Percentiles rank a stretch among this genome's conserved stretches.
Evolutionary conservation across 2,329 filamentous ascomycete genomes (phyloP).

Genomic region (Paramyrothecium sp.): DNA sequence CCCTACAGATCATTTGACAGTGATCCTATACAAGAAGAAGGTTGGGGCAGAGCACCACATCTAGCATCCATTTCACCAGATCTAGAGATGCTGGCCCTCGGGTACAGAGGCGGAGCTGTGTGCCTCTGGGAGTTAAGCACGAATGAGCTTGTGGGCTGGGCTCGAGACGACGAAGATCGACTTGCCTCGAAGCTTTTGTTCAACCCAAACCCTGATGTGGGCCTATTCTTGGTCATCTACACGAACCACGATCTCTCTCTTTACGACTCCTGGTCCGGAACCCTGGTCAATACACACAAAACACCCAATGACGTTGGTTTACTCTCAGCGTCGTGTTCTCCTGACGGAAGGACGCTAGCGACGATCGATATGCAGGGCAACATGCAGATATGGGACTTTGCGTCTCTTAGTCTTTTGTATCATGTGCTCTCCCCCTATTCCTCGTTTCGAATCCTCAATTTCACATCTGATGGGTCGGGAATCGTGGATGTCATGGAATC

Average conservation of each 20-base stretch:
- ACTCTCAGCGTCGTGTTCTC: neutral
- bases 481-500: slow-evolving; percentile 14
- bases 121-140: slow-evolving; percentile 16
- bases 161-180: slow-evolving; percentile 11
- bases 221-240: slow-evolving; percentile 15
- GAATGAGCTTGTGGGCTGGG: slow-evolving; percentile 15
- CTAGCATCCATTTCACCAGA: slow-evolving; percentile 14
- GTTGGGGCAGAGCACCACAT: slow-evolving; percentile 6
- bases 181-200: slow-evolving; percentile 13
- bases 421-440: slow-evolving; percentile 9
- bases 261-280: slow-evolving; percentile 15
- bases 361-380: slow-evolving; percentile 9
- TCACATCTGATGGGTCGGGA: slow-evolving; percentile 14
- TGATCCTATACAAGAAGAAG: neutral
- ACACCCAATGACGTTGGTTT: neutral
- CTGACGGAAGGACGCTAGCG: neutral
- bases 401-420: slow-evolving; percentile 15
- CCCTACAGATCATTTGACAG: slow-evolving; percentile 6
- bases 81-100: slow-evolving; percentile 16
- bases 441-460: slow-evolving; percentile 14
- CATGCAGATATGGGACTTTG: slow-evolving; percentile 19
- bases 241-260: slow-evolving; percentile 12
- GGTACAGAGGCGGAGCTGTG: slow-evolving; percentile 14
- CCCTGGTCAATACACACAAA: slow-evolving; percentile 5
- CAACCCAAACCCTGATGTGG: slow-evolving; percentile 17